Evolutionary conservation across 1,139 yeast species (phyloP).

Genomic region (Entelexis paramagnoliae): DNA sequence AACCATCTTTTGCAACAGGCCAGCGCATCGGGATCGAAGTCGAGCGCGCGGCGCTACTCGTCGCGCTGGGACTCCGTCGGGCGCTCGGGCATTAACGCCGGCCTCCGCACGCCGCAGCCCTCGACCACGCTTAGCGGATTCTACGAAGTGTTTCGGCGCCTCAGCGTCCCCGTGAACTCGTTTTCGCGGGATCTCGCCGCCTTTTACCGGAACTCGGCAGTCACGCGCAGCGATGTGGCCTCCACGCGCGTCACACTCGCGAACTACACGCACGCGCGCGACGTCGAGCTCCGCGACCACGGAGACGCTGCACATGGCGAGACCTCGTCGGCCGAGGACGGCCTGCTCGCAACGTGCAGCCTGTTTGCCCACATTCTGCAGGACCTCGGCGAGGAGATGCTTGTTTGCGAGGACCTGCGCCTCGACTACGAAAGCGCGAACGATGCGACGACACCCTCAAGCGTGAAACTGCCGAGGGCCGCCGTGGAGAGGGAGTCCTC

Average conservation of each 20-base stretch:
- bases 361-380: slow-evolving; percentile 59
- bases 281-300: slow-evolving; percentile 3
- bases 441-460: neutral
- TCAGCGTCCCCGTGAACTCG: neutral
- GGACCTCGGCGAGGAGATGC: slow-evolving; percentile 48
- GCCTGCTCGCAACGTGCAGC: slow-evolving; percentile 60
- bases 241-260: neutral
- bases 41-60: neutral
- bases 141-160: neutral
- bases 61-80: slow-evolving; percentile 5
- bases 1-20: slow-evolving; percentile 27
- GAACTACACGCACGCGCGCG: slow-evolving; percentile 9
- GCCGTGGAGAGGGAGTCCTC: neutral
- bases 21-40: neutral
- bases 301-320: neutral
- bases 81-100: neutral
- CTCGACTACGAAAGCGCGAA: neutral
- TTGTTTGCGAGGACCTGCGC: neutral
- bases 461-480: neutral
- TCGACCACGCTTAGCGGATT: neutral
- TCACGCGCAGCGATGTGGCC: neutral
- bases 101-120: neutral
- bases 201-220: neutral
- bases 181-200: neutral
- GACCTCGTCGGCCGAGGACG: neutral